phyloP scores from a whole-genome alignment of 176 grass and related monocot species.

The Lolium multiflorum region DNA sequence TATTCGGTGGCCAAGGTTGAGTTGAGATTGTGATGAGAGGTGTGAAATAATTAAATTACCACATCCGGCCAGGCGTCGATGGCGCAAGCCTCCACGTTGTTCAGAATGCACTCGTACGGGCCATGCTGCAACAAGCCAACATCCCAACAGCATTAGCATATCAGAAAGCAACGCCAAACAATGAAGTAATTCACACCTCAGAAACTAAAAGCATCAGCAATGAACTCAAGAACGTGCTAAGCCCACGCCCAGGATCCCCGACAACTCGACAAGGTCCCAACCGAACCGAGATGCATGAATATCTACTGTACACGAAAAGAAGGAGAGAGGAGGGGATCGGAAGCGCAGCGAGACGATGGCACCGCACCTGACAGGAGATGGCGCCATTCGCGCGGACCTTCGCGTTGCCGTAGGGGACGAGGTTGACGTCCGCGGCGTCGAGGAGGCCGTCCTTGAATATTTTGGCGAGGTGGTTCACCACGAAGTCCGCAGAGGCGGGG shows the following conservation, averaged over 20 bases:
- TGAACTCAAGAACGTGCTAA: background rate
- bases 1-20: background rate
- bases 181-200: background rate
- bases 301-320: background rate
- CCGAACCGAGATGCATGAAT: background rate
- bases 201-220: background rate
- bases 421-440: slow-evolving; percentile 27
- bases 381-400: slow-evolving; percentile 3
- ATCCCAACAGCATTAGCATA: slow-evolving; percentile 16
- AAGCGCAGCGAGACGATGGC: background rate
- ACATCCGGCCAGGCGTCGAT: slow-evolving; percentile 85
- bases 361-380: slow-evolving; percentile 57
- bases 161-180: background rate
- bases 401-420: slow-evolving; percentile 67
- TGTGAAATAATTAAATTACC: slow-evolving; percentile 59
- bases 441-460: slow-evolving; percentile 53
- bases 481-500: slow-evolving; percentile 51
- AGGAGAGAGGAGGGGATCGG: background rate
- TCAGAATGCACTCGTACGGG: slow-evolving; percentile 79
- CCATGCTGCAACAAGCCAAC: slow-evolving; percentile 70
- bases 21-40: background rate
- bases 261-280: too few relatives aligned
- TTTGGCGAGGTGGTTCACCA: slow-evolving; percentile 51
- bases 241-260: background rate
- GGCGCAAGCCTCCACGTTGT: slow-evolving; percentile 86